phyloP scores from a whole-genome alignment of 768 basidiomycete species.

The Chalciporus piperatus region DNA sequence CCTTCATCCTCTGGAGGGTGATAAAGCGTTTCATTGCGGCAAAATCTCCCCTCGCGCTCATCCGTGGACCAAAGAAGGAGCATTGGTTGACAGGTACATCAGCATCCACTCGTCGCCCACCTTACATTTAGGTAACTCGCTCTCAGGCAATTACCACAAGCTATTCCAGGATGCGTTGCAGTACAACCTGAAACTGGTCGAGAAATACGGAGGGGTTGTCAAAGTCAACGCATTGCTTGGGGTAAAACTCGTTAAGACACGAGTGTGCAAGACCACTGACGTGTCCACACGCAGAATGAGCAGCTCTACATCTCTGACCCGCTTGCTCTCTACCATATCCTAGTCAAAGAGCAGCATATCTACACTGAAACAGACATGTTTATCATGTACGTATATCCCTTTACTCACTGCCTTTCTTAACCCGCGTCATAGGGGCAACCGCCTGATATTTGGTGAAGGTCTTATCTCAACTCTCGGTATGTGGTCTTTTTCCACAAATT shows the following conservation, averaged over 20 bases:
- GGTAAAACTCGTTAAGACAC: conserved; percentile 14
- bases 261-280: not conserved
- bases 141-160: conserved; percentile 31
- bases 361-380: conserved; percentile 38
- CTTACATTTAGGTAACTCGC: not conserved
- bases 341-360: conserved; percentile 36
- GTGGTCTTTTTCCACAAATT: not conserved
- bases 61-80: conserved; percentile 33
- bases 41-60: conserved; percentile 16
- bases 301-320: conserved; percentile 39
- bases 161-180: conserved; percentile 33
- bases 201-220: conserved; percentile 34
- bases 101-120: too few relatives aligned
- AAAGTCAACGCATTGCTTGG: conserved; percentile 36
- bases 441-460: conserved; percentile 37
- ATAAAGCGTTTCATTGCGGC: conserved; percentile 4
- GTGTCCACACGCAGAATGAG: conserved; percentile 15
- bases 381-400: conserved; percentile 22
- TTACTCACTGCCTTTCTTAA: not conserved
- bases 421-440: conserved; percentile 19
- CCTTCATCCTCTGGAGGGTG: conserved; percentile 18
- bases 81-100: conserved; percentile 34
- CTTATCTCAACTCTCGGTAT: conserved; percentile 37
- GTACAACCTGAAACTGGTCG: conserved; percentile 30
- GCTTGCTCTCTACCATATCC: conserved; percentile 35